Conservation (phyloP, 2,329 filamentous ascomycete genomes). For the Rhytidhysteron rufulum region DNA sequence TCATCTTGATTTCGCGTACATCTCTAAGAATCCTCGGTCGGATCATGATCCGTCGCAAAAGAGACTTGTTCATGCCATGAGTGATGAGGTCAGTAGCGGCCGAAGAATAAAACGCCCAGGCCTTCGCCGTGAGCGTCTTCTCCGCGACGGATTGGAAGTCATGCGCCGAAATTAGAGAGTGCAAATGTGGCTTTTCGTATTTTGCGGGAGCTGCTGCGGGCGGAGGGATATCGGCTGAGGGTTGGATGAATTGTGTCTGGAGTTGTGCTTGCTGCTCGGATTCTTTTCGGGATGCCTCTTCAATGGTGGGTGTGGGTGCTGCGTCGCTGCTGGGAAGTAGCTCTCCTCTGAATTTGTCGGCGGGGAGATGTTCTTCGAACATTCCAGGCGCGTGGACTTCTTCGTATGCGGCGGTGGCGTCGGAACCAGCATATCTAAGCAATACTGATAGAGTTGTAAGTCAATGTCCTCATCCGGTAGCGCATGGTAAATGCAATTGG, state of each 20-base stretch:
- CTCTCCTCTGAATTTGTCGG: constrained; percentile 37
- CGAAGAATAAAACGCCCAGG: constrained; percentile 47
- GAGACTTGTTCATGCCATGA: constrained; percentile 39
- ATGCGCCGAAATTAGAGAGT: constrained; percentile 45
- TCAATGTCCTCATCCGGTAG: not conserved
- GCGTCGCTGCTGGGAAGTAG: constrained; percentile 9
- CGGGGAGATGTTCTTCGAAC: constrained; percentile 40
- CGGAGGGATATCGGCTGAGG: too few species aligned
- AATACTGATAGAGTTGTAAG: not conserved
- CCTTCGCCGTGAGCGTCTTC: constrained; percentile 33
- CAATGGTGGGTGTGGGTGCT: constrained; percentile 1
- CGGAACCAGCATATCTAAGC: constrained; percentile 24
- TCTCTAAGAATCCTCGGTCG: constrained; percentile 45
- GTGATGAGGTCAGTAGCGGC: constrained; percentile 50
- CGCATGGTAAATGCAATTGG: not conserved
- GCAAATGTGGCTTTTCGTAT: constrained; percentile 47
- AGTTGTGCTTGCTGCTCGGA: constrained; percentile 32
- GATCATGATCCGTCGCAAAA: constrained; percentile 45
- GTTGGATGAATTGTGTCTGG: constrained; percentile 14
- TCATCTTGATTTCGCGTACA: constrained; percentile 33
- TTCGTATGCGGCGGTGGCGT: constrained; percentile 48
- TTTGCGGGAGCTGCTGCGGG: too few species aligned
- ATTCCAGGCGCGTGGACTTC: constrained; percentile 51
- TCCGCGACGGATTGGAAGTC: constrained; percentile 43
- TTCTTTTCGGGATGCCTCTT: constrained; percentile 4